Base-by-base conservation (phyloP, 140 eudicot species). In the Senecio squalidus region DNA sequence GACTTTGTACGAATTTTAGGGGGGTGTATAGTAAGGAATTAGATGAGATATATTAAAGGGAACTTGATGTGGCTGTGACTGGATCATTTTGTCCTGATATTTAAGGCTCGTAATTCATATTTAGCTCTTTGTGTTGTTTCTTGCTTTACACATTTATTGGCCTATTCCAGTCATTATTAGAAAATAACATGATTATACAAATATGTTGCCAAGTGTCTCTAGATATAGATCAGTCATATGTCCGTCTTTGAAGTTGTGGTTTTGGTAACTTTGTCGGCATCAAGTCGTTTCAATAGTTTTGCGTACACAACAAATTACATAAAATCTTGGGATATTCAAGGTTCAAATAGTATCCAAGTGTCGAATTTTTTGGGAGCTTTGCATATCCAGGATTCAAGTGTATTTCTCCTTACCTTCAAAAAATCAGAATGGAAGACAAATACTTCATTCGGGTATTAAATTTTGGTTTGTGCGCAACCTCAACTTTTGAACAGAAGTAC, bases 61-160 rank as follows among this genome's bases (percentile, higher is more conserved):
- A 72, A 56, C 25, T 56, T 47, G 73, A 55, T 62, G 77, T 54
- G 83, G 79, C 60, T 49, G 13, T 45, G 70, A 72, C 33, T 56
- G 64, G 41, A 55, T 62, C 45, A 51, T 11, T 13, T 55, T 50
- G 73, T 67, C 72, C 15, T 40, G 20, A 55, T 54, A 46, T 62
- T 31, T 3, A 30, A 59, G 46, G 36, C 34, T 30, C 52, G 58
- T 57, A 17, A 72, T 20, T 60, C 64, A 11, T 6, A 15, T 68
- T 61, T 77, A 72, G 20, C 68, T 6, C 52, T 22, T 61, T 59
- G 71, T 67, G 78, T 16, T 54, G 11, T 34, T 47, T 51, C 30
- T 53, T 2, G 66, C 82, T 77, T 55, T 72, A 39, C 26, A 50
- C 9, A 77, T 67, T 77, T 11, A 70, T 63, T 58, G 61, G 6